Evolutionary conservation across 179 eudicot genomes (phyloP).

Genomic region (Vitellaria paradoxa): DNA sequence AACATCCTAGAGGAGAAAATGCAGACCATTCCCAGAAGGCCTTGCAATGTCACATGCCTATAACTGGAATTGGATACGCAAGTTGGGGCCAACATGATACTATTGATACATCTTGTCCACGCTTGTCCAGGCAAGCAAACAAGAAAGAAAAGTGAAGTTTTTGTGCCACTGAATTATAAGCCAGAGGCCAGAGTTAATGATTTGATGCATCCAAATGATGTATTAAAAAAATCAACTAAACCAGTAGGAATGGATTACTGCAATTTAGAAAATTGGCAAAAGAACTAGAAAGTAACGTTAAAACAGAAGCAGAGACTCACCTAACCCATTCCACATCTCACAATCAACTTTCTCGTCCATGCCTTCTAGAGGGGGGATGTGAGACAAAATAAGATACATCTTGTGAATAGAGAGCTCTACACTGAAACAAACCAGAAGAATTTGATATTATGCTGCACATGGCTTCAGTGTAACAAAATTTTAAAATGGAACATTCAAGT

Average conservation of each 20-base stretch:
- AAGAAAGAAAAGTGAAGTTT: background rate
- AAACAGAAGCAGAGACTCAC: slow-evolving; percentile 30
- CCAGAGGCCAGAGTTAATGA: background rate
- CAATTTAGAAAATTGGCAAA: background rate
- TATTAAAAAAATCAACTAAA: background rate
- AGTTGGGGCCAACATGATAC: no score
- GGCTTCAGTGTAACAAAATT: background rate
- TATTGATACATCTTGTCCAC: background rate
- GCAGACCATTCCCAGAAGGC: background rate
- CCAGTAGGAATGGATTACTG: background rate
- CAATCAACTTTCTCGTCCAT: slow-evolving; percentile 35
- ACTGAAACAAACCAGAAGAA: slow-evolving; percentile 37
- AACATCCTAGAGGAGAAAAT: no score
- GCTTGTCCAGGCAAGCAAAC: background rate
- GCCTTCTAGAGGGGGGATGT: slow-evolving; percentile 55
- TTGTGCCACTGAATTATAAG: background rate
- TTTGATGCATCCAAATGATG: background rate
- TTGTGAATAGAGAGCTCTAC: slow-evolving; percentile 52
- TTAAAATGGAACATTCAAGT: background rate
- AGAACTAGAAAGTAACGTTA: background rate
- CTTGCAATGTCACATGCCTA: background rate
- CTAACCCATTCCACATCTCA: slow-evolving; percentile 73
- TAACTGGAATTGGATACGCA: background rate
- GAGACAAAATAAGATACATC: slow-evolving; percentile 53
- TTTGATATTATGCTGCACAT: slow-evolving; percentile 12